Percentiles rank a stretch among this genome's conserved stretches.
phyloP scores from a whole-genome alignment of 2,329 filamentous ascomycete species.

The Purpureocillium lavendulum region DNA sequence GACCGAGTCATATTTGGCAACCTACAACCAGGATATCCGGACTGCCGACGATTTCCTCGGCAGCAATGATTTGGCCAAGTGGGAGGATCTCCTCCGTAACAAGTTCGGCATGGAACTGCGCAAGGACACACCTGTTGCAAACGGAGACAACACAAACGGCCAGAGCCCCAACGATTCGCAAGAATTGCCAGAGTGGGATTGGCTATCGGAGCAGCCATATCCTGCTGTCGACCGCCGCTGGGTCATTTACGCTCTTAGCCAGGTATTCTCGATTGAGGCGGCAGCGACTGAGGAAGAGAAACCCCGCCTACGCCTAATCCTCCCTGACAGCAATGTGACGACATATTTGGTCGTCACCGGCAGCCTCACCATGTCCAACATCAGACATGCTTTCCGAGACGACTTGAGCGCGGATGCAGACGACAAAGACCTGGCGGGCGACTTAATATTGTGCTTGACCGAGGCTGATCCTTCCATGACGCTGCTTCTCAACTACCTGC shows the following conservation, averaged over 20 bases:
- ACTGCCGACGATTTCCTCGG: constrained; percentile 39
- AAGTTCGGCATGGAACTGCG: constrained; percentile 37
- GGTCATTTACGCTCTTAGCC: constrained; percentile 55
- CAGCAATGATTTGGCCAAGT: constrained; percentile 34
- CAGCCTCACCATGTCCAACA: constrained; percentile 50
- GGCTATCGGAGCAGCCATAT: constrained; percentile 37
- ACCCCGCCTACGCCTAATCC: constrained; percentile 22
- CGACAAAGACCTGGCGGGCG: constrained; percentile 42
- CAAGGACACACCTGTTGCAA: constrained; percentile 9
- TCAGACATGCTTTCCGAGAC: constrained; percentile 48
- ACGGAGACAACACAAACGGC: constrained; percentile 9
- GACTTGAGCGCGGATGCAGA: constrained; percentile 36
- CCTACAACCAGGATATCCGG: constrained; percentile 34
- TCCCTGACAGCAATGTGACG: constrained; percentile 45
- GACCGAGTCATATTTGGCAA: constrained; percentile 38
- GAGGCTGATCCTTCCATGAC: constrained; percentile 62
- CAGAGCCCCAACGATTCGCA: constrained; percentile 13
- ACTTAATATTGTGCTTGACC: constrained; percentile 53
- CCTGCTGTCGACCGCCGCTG: constrained; percentile 55
- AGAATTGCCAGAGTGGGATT: constrained; percentile 40
- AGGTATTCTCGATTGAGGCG: constrained; percentile 47
- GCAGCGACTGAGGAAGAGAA: constrained; percentile 28
- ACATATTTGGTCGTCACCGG: constrained; percentile 53
- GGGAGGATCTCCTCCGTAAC: constrained; percentile 40
- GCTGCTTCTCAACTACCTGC: constrained; percentile 57